phyloP scores from a whole-genome alignment of 208 protist species.

The Trypanosoma avium region DNA sequence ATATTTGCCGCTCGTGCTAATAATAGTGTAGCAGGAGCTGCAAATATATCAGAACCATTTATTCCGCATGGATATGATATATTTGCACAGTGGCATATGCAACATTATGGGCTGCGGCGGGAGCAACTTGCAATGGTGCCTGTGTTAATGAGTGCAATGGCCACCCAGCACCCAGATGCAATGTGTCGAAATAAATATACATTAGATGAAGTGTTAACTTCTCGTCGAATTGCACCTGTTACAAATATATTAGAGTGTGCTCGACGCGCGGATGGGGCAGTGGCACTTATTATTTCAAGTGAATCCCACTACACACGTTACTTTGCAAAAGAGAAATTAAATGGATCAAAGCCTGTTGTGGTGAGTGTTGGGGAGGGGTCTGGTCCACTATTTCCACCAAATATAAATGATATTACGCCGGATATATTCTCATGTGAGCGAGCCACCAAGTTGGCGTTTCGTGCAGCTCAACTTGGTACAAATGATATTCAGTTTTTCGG shows the following conservation, averaged over 20 bases:
- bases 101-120: slow-evolving; percentile 51
- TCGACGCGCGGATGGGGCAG: slow-evolving; percentile 67
- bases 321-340: slow-evolving; percentile 18
- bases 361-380: slow-evolving; percentile 53
- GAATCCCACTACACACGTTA: slow-evolving; percentile 46
- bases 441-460: slow-evolving; percentile 49
- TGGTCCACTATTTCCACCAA: slow-evolving; percentile 68
- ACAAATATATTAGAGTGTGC: slow-evolving; percentile 65
- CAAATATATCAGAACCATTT: slow-evolving; percentile 44
- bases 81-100: slow-evolving; percentile 76
- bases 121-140: slow-evolving; percentile 81
- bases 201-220: slow-evolving; percentile 42
- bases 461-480: slow-evolving; percentile 39
- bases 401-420: slow-evolving; percentile 43
- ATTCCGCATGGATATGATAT: slow-evolving; percentile 76
- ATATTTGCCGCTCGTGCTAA: slow-evolving; percentile 40
- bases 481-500: slow-evolving; percentile 79
- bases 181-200: slow-evolving; percentile 49
- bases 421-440: slow-evolving; percentile 64
- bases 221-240: slow-evolving; percentile 50
- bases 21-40: slow-evolving; percentile 33
- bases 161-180: slow-evolving; percentile 59
- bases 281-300: slow-evolving; percentile 50
- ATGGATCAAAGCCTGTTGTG: slow-evolving; percentile 35
- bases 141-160: slow-evolving; percentile 67